Evolutionary conservation across 2,329 filamentous ascomycete genomes (phyloP).

Genomic region (Trichophaea hybrida): DNA sequence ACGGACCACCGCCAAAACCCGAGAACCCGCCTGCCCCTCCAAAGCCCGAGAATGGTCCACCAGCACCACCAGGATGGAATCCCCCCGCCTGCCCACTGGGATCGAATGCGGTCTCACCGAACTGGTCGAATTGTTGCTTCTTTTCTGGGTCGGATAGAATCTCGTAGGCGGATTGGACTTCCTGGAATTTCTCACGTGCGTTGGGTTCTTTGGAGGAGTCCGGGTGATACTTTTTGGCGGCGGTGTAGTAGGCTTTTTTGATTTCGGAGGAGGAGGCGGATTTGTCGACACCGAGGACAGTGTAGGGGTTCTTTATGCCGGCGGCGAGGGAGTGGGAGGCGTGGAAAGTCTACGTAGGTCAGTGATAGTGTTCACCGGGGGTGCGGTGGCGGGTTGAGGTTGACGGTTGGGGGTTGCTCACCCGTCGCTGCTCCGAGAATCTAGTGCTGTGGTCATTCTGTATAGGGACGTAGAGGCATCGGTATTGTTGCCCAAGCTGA

Average conservation of each 20-base stretch:
- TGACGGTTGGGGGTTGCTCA: not conserved
- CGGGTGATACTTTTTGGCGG: slow-evolving; percentile 95
- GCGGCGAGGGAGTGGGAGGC: slow-evolving; percentile 39
- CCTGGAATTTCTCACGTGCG: slow-evolving; percentile 90
- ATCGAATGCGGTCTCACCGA: slow-evolving; percentile 76
- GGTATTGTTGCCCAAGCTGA: slow-evolving; percentile 8
- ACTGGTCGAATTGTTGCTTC: slow-evolving; percentile 81
- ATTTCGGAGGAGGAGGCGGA: slow-evolving; percentile 72
- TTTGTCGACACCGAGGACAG: slow-evolving; percentile 69
- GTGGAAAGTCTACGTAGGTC: slow-evolving; percentile 38
- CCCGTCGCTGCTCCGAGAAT: not conserved
- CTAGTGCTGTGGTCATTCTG: not conserved
- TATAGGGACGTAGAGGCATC: slow-evolving; percentile 9
- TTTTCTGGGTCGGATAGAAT: slow-evolving; percentile 85
- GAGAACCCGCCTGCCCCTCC: slow-evolving; percentile 43
- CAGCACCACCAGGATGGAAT: slow-evolving; percentile 43
- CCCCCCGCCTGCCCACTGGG: slow-evolving; percentile 38
- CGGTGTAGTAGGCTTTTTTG: slow-evolving; percentile 94
- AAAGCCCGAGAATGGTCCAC: slow-evolving; percentile 49
- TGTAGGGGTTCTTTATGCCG: slow-evolving; percentile 64
- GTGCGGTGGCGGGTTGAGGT: not conserved
- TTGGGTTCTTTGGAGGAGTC: slow-evolving; percentile 90
- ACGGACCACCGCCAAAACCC: slow-evolving; percentile 49
- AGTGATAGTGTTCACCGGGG: not conserved
- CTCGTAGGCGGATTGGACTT: slow-evolving; percentile 89